These are phyloP conservation scores for Trichophyton simii DNA, from an alignment of 2,329 filamentous ascomycete genomes.

Conservation along the genomic window DNA sequence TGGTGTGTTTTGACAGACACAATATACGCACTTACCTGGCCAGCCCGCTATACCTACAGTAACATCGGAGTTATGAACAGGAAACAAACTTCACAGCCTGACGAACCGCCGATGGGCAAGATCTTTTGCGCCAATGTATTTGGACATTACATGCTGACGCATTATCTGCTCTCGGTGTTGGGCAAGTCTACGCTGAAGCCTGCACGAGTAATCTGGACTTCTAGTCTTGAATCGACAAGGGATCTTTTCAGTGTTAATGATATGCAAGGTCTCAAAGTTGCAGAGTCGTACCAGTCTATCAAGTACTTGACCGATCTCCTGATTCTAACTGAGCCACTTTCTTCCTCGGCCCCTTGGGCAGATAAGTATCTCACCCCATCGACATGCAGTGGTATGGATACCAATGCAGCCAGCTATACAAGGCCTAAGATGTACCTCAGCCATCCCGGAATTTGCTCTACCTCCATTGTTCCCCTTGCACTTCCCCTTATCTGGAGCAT, in stretches of 20 bases:
- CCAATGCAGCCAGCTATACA: conserved; percentile 14
- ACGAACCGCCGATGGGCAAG: conserved; percentile 56
- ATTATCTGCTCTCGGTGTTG: conserved; percentile 66
- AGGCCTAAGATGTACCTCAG: conserved; percentile 60
- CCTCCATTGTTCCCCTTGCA: conserved; percentile 64
- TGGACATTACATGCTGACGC: conserved; percentile 81
- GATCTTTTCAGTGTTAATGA: conserved; percentile 53
- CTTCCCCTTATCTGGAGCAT: conserved; percentile 59
- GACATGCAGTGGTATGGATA: conserved; percentile 20
- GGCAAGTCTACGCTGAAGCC: conserved; percentile 29
- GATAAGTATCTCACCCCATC: conserved; percentile 39
- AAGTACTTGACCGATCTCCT: conserved; percentile 82
- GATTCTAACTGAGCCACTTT: conserved; percentile 57
- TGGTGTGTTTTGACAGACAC: conserved; percentile 49
- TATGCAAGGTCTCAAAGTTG: conserved; percentile 56
- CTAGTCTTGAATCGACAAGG: conserved; percentile 59
- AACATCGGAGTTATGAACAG: conserved; percentile 43
- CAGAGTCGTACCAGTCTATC: conserved; percentile 65
- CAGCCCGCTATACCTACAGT: conserved; percentile 56
- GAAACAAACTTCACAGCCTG: conserved; percentile 35
- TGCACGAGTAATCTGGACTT: conserved; percentile 74
- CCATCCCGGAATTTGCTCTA: conserved; percentile 79
- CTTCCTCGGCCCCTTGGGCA: conserved; percentile 48
- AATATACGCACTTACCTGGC: conserved; percentile 60
- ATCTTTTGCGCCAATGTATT: conserved; percentile 90